Conservation (phyloP, 2,329 filamentous ascomycete species). For the Epicoccum nigrum region DNA sequence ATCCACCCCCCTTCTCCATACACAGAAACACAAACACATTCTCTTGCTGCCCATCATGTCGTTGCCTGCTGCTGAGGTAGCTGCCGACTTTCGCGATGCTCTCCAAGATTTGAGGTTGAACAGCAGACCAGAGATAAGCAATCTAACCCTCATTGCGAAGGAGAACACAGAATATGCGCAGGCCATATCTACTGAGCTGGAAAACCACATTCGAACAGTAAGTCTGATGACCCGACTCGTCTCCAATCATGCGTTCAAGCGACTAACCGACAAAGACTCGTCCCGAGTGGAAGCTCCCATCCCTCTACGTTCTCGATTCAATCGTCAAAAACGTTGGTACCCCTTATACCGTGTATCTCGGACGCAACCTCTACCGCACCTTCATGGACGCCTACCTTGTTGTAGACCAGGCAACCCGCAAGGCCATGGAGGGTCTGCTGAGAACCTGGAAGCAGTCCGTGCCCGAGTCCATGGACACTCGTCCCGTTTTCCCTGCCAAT, state of each 20-base stretch:
- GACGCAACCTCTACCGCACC: constrained; percentile 86
- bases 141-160: constrained; percentile 94
- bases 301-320: constrained; percentile 97
- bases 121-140: constrained; percentile 94
- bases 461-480: constrained; percentile 88
- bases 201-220: constrained; percentile 95
- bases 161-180: constrained; percentile 96
- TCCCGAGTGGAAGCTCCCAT: constrained; percentile 86
- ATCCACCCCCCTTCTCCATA: constrained; percentile 22
- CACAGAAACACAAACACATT: constrained; percentile 28
- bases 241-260: background rate
- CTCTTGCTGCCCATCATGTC: constrained; percentile 63
- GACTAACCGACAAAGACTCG: constrained; percentile 68
- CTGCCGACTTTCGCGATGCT: constrained; percentile 91
- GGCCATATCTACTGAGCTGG: constrained; percentile 86
- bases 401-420: constrained; percentile 80
- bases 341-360: constrained; percentile 94
- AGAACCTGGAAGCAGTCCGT: constrained; percentile 98
- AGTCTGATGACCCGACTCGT: constrained; percentile 50
- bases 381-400: constrained; percentile 97
- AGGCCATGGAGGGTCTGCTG: constrained; percentile 95
- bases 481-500: constrained; percentile 88
- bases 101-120: constrained; percentile 90
- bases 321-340: constrained; percentile 99
- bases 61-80: constrained; percentile 79